phyloP scores from a whole-genome alignment of 2,329 filamentous ascomycete genomes.

The Fonsecaea pedrosoi region DNA sequence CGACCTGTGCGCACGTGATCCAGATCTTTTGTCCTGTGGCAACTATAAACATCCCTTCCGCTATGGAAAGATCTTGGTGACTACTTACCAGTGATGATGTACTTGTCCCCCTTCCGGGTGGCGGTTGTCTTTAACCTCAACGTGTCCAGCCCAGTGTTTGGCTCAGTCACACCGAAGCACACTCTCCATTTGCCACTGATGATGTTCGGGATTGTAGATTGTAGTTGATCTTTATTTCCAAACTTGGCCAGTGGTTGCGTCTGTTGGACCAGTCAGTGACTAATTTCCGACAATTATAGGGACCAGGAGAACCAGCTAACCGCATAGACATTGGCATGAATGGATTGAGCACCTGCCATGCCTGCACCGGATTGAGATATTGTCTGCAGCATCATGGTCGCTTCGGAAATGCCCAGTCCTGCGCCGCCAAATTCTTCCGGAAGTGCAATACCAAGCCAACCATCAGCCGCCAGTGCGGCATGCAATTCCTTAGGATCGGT shows the following conservation, averaged over 20 bases:
- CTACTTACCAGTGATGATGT: constrained; percentile 57
- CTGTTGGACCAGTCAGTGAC: constrained; percentile 6
- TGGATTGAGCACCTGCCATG: constrained; percentile 72
- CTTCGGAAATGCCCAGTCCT: constrained; percentile 76
- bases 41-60: not conserved
- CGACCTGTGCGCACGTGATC: constrained; percentile 86
- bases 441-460: constrained; percentile 82
- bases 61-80: not conserved
- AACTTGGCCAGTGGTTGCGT: constrained; percentile 63
- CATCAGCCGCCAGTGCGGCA: constrained; percentile 73
- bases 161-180: constrained; percentile 87
- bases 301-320: not conserved
- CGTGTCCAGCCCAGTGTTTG: constrained; percentile 79
- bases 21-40: constrained; percentile 75
- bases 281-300: not conserved
- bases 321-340: constrained; percentile 73
- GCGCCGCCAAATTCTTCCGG: constrained; percentile 76
- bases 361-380: constrained; percentile 79
- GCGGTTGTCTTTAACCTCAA: constrained; percentile 72
- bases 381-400: constrained; percentile 86
- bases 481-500: constrained; percentile 78
- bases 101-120: constrained; percentile 64
- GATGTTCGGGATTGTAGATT: constrained; percentile 70
- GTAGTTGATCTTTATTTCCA: constrained; percentile 68
- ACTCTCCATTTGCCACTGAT: constrained; percentile 74